phyloP scores from a whole-genome alignment of 2,329 filamentous ascomycete genomes.

The Aspergillus sp. region DNA sequence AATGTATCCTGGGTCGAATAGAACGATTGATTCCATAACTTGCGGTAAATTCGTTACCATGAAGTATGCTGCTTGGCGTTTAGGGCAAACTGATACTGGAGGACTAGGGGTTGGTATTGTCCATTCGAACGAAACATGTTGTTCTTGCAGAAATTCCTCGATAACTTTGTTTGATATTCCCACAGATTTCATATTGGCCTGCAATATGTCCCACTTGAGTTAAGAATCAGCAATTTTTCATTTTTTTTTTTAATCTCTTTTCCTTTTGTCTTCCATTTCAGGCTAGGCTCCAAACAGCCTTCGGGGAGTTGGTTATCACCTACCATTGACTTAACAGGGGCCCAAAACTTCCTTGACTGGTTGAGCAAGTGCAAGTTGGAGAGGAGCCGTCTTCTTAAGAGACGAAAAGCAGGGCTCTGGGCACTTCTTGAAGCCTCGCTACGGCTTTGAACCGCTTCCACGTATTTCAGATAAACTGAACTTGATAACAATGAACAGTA shows the following conservation, averaged over 20 bases:
- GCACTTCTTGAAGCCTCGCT: not conserved
- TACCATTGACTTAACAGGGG: not conserved
- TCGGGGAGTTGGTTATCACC: not conserved
- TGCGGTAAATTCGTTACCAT: not conserved
- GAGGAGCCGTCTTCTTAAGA: not conserved
- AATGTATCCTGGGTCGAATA: not conserved
- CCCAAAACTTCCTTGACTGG: not conserved
- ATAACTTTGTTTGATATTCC: not conserved
- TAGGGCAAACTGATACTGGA: not conserved
- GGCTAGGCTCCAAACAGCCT: too few relatives aligned
- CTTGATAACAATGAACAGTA: not conserved
- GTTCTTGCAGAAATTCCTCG: not conserved
- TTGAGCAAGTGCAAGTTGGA: not conserved
- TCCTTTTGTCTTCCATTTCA: not conserved
- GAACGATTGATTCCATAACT: not conserved
- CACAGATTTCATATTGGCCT: not conserved
- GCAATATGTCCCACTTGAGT: not conserved
- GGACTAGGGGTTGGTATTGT: not conserved
- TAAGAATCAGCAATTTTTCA: not conserved
- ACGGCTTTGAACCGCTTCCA: not conserved
- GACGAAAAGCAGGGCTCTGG: not conserved
- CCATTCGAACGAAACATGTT: not conserved
- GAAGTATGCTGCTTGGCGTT: not conserved
- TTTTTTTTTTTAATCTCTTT: too few relatives aligned
- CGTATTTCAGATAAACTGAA: not conserved